Evolutionary conservation across 257 asterid species (phyloP).

Genomic region (Solanum okadae): DNA sequence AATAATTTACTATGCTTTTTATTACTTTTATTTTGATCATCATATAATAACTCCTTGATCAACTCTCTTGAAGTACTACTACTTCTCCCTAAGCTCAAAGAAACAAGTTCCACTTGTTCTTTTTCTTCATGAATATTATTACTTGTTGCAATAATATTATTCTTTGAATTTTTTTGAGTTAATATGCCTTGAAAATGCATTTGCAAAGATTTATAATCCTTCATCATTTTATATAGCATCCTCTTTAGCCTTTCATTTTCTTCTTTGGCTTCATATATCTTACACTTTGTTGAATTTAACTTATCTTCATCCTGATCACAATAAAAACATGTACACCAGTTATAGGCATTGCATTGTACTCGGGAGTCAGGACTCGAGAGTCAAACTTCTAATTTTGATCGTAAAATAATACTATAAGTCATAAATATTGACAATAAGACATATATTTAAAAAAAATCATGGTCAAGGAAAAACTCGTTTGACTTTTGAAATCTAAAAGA

Average conservation of each 20-base stretch:
- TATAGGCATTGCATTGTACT: neutral
- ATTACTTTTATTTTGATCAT: neutral
- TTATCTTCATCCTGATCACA: conserved; percentile 15
- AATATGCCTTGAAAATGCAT: conserved; percentile 12
- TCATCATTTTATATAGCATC: conserved; percentile 17
- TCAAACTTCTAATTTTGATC: neutral
- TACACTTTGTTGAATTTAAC: conserved; percentile 14
- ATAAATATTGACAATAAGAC: neutral
- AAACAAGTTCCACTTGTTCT: conserved; percentile 24
- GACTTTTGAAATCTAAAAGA: neutral
- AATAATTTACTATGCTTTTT: neutral
- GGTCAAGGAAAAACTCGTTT: too few relatives aligned
- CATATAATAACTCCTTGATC: neutral
- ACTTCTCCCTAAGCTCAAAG: conserved; percentile 31
- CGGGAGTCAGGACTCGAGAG: too few relatives aligned
- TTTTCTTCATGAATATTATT: neutral
- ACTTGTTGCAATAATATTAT: neutral
- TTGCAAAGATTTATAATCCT: conserved; percentile 23
- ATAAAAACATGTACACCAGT: neutral
- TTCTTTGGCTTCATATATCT: conserved; percentile 34
- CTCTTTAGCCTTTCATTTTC: conserved; percentile 30
- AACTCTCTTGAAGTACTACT: conserved; percentile 1
- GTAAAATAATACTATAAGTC: too few relatives aligned
- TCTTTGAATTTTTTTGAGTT: neutral
- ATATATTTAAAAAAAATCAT: too few relatives aligned